Conservation (phyloP, 2,329 filamentous ascomycete genomes). For the Lachnellula suecica region DNA sequence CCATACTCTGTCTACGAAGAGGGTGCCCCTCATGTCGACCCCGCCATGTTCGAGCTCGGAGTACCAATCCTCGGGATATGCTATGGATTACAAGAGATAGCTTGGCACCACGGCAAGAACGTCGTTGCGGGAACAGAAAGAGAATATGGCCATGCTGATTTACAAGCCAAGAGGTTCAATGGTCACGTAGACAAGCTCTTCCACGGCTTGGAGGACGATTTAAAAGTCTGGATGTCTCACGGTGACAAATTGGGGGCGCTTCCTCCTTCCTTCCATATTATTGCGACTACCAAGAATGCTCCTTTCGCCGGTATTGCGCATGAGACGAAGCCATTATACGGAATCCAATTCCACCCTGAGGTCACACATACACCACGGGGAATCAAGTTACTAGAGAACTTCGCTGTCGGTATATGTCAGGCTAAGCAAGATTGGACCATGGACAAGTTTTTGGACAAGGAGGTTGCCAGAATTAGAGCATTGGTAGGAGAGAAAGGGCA, state of each 20-base stretch:
- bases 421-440: slow-evolving; percentile 81
- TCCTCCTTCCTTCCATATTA: slow-evolving; percentile 69
- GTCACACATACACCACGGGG: slow-evolving; percentile 73
- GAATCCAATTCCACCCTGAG: slow-evolving; percentile 75
- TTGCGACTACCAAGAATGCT: slow-evolving; percentile 75
- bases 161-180: slow-evolving; percentile 59
- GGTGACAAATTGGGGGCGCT: slow-evolving; percentile 79
- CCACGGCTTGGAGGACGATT: slow-evolving; percentile 66
- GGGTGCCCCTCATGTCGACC: slow-evolving; percentile 76
- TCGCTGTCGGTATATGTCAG: slow-evolving; percentile 78
- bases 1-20: slow-evolving; percentile 78
- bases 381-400: slow-evolving; percentile 74
- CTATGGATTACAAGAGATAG: slow-evolving; percentile 66
- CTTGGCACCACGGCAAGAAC: slow-evolving; percentile 65
- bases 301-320: slow-evolving; percentile 80
- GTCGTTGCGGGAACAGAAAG: slow-evolving; percentile 65
- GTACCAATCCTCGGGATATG: slow-evolving; percentile 54
- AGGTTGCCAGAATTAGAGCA: slow-evolving; percentile 76
- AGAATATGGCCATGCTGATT: slow-evolving; percentile 33
- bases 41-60: slow-evolving; percentile 73
- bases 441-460: slow-evolving; percentile 77
- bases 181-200: slow-evolving; percentile 77
- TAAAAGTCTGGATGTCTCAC: slow-evolving; percentile 84
- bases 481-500: slow-evolving; percentile 81
- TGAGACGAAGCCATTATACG: slow-evolving; percentile 68